Evolutionary conservation across 1,139 yeast genomes (phyloP), one percentile per base, ranked within the genome.

Genomic region (Nakaseomyces uthaithaninus): DNA sequence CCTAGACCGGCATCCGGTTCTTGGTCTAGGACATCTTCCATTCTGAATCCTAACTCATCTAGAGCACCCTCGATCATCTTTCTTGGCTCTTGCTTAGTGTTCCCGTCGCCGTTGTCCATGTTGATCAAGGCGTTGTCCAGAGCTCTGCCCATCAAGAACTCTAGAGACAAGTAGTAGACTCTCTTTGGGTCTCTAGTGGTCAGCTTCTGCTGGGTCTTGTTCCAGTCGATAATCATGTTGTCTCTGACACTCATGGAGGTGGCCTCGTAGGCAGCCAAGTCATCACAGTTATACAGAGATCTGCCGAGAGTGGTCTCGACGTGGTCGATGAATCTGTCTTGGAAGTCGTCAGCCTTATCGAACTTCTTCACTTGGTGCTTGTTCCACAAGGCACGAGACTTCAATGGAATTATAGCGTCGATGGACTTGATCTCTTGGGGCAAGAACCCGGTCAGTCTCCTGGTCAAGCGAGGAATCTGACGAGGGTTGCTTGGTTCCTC

Each of bases 1-100:
- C 96, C 96, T 43, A 87, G 72, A 17, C 89, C 96, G 12, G 95
- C 95, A 63, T 89, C 96, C 0, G 94, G 93, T 63, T 89, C 96
- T 55, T 82, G 79, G 42, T 79, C 77, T 53, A 87, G 68, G 23
- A 89, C 73, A 55, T 87, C 96, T 65, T 89, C 96, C 53, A 89
- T 67, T 46, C 80, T 76, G 71, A 89, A 89, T 7, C 96, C 96
- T 51, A 87, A 72, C 40, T 83, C 86, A 39, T 69, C 69, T 50
- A 86, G 72, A 3, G 93, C 78, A 11, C 62, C 64, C 12, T 59
- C 53, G 35, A 83, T 72, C 41, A 71, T 65, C 19, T 68, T 72
- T 59, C 80, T 77, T 16, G 60, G 46, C 18, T 41, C 40, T 8
- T 24, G 33, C 10, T 47, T 43, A 4, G 40, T 49, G 59, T 45